phyloP scores from a whole-genome alignment of 2,329 filamentous ascomycete species.

The Lachnellula occidentalis region DNA sequence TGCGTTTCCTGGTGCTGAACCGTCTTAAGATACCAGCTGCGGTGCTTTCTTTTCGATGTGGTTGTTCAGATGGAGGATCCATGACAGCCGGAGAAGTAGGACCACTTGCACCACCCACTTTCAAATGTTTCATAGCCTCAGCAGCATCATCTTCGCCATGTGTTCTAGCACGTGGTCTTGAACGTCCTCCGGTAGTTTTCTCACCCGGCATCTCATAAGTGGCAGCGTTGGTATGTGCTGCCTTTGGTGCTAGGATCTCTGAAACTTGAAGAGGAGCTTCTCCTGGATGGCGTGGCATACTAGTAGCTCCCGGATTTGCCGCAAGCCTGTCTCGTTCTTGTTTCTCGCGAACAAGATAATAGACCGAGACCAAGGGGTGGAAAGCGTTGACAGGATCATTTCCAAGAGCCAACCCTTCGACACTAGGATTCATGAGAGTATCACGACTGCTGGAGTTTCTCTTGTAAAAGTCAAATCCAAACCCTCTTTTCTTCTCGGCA shows the following conservation, averaged over 20 bases:
- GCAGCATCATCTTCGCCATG: slow-evolving; percentile 90
- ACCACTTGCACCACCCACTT: slow-evolving; percentile 44
- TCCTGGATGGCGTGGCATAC: slow-evolving; percentile 50
- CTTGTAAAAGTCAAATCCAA: slow-evolving; percentile 95
- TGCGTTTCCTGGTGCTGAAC: slow-evolving; percentile 80
- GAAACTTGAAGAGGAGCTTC: slow-evolving; percentile 55
- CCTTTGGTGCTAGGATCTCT: slow-evolving; percentile 74
- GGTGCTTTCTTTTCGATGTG: slow-evolving; percentile 77
- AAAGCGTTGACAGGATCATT: slow-evolving; percentile 89
- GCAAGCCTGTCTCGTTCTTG: slow-evolving; percentile 67
- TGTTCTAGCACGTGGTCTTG: slow-evolving; percentile 79
- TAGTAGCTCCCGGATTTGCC: slow-evolving; percentile 52
- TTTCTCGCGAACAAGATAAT: slow-evolving; percentile 95
- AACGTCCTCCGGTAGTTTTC: slow-evolving; percentile 75
- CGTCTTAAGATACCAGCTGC: slow-evolving; percentile 79
- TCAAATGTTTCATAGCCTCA: slow-evolving; percentile 64
- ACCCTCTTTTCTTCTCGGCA: slow-evolving; percentile 78
- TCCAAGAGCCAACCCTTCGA: slow-evolving; percentile 76
- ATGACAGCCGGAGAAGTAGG: slow-evolving; percentile 43
- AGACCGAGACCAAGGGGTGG: slow-evolving; percentile 86
- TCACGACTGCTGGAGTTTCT: slow-evolving; percentile 88
- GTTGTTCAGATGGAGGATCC: slow-evolving; percentile 54
- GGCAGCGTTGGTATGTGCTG: slow-evolving; percentile 80
- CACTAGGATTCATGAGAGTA: slow-evolving; percentile 76
- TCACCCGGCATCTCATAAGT: slow-evolving; percentile 87